Conservation (phyloP, 2,329 filamentous ascomycete genomes). For the Venturia effusa region DNA sequence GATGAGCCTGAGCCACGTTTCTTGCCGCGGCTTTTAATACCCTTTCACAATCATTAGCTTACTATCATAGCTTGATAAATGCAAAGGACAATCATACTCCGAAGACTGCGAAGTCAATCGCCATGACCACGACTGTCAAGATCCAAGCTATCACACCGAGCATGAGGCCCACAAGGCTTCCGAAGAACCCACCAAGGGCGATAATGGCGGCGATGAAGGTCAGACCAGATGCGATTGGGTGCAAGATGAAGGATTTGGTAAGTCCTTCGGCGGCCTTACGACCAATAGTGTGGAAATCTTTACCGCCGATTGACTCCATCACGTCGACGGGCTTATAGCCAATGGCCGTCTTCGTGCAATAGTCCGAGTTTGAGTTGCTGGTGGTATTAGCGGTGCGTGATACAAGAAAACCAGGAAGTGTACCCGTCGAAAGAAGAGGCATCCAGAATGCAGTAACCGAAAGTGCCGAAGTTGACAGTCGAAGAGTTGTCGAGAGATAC, state of each 20-base stretch:
- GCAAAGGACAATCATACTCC: not conserved
- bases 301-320: not conserved
- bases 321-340: not conserved
- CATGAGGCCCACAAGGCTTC: not conserved
- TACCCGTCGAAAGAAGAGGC: not conserved
- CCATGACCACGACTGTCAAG: not conserved
- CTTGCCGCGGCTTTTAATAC: not conserved
- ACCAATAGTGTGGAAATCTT: not conserved
- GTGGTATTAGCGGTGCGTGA: not conserved
- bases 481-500: not conserved
- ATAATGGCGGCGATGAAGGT: not conserved
- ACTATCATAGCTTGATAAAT: too few species aligned
- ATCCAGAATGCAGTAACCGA: not conserved
- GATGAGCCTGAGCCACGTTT: not conserved
- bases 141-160: not conserved
- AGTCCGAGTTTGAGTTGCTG: not conserved
- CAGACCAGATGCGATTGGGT: not conserved
- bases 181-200: not conserved
- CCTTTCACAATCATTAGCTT: too few species aligned
- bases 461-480: not conserved
- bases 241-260: not conserved
- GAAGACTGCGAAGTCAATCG: not conserved
- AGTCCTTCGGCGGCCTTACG: not conserved
- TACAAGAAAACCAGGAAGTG: not conserved
- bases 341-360: not conserved